phyloP scores from a whole-genome alignment of 164 flowering plant genomes.

The Akebia trifoliata region DNA sequence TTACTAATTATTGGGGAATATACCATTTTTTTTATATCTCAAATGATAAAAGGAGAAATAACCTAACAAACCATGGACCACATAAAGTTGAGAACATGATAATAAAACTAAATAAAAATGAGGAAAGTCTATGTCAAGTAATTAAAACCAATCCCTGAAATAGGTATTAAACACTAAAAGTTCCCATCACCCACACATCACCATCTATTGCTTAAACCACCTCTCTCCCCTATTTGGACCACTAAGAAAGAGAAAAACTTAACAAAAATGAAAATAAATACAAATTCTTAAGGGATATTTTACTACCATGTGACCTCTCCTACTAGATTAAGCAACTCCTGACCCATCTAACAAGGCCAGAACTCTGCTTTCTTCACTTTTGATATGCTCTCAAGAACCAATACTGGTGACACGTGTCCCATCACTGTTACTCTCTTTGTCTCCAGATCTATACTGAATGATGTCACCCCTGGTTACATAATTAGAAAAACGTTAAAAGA shows the following conservation, averaged over 20 bases:
- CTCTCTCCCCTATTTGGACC: background rate
- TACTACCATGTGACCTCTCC: background rate
- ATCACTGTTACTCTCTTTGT: conserved; percentile 74
- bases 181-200: background rate
- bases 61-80: too few species aligned
- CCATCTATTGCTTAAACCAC: background rate
- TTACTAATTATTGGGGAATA: too few species aligned
- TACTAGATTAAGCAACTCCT: background rate
- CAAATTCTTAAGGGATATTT: background rate
- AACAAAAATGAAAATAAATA: background rate
- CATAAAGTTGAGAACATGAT: too few species aligned
- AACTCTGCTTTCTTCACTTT: conserved; percentile 82
- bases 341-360: conserved; percentile 32
- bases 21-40: too few species aligned
- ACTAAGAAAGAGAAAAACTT: background rate
- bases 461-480: conserved; percentile 65
- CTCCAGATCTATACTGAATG: conserved; percentile 78
- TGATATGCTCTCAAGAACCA: conserved; percentile 72
- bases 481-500: background rate
- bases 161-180: background rate
- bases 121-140: background rate
- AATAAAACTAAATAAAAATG: background rate
- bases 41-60: too few species aligned
- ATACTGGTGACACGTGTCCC: conserved; percentile 75
- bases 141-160: background rate